phyloP scores from a whole-genome alignment of 495 filamentous ascomycete genomes.

The Acidiella bohemica region DNA sequence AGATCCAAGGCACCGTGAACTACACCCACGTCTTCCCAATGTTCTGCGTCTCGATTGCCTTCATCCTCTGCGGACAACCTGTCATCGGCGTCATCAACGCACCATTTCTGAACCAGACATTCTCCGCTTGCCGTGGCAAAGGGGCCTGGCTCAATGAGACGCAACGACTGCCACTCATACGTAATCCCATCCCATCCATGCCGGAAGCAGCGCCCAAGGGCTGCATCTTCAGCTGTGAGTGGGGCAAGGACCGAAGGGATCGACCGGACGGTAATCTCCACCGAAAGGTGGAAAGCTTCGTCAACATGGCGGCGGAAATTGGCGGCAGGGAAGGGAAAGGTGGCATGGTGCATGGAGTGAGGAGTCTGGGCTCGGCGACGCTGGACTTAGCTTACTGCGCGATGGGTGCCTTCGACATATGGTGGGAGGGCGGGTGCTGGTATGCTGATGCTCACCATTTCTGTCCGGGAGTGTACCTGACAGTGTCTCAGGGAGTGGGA shows the following conservation, averaged over 20 bases:
- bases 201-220: slow-evolving; percentile 47
- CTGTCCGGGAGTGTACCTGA: neutral
- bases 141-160: slow-evolving; percentile 56
- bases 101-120: slow-evolving; percentile 50
- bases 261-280: slow-evolving; percentile 46
- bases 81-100: slow-evolving; percentile 54
- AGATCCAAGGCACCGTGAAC: slow-evolving; percentile 45
- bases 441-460: slow-evolving; percentile 24
- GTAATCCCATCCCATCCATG: slow-evolving; percentile 44
- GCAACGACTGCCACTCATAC: slow-evolving; percentile 43
- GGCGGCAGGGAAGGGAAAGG: slow-evolving; percentile 46
- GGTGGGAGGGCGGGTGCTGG: slow-evolving; percentile 47
- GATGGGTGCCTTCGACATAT: slow-evolving; percentile 33
- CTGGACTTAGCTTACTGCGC: slow-evolving; percentile 44
- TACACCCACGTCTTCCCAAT: slow-evolving; percentile 61
- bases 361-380: slow-evolving; percentile 46
- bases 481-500: slow-evolving; percentile 24
- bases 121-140: slow-evolving; percentile 44
- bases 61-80: slow-evolving; percentile 42
- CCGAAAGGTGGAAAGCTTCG: slow-evolving; percentile 54
- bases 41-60: slow-evolving; percentile 57
- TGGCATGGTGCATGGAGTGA: slow-evolving; percentile 46
- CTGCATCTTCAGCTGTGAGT: slow-evolving; percentile 58
- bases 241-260: slow-evolving; percentile 58
- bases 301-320: slow-evolving; percentile 54